A percentile compares a stretch with the other conserved stretches of the same genome.
These are phyloP conservation scores for Straminergon stramineum DNA, from an alignment of 225 moss, liverwort and hornwort genomes.

Conservation along the genomic window DNA sequence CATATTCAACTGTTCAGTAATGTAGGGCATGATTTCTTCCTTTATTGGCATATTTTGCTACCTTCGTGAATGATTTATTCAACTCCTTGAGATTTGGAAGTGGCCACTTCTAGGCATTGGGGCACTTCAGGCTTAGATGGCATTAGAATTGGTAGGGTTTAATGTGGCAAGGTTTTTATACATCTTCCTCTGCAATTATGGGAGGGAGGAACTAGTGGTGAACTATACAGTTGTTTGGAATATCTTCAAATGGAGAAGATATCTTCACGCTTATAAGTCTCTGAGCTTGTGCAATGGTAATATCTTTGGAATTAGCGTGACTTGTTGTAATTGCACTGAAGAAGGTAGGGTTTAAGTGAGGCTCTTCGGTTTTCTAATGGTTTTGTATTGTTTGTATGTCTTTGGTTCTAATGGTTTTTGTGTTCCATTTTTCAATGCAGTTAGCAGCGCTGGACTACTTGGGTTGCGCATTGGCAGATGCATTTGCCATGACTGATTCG, in stretches of 20 bases:
- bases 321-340: background rate
- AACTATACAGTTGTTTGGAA: background rate
- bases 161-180: background rate
- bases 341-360: background rate
- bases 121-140: background rate
- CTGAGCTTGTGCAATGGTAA: background rate
- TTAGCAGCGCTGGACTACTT: conserved; percentile 84
- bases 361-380: background rate
- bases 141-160: background rate
- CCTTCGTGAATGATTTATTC: background rate
- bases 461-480: conserved; percentile 75
- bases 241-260: background rate
- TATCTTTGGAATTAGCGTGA: background rate
- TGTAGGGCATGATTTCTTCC: background rate
- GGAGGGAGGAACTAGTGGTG: background rate
- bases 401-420: background rate
- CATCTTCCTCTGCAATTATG: background rate
- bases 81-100: background rate
- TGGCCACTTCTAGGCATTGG: background rate
- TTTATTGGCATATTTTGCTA: background rate
- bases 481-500: conserved; percentile 93
- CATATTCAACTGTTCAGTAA: background rate
- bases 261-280: background rate
- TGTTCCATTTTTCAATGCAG: conserved; percentile 14
- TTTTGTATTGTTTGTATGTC: background rate